Conservation (phyloP, 2,329 filamentous ascomycete species). For the Ophidiomyces ophidiicola region DNA sequence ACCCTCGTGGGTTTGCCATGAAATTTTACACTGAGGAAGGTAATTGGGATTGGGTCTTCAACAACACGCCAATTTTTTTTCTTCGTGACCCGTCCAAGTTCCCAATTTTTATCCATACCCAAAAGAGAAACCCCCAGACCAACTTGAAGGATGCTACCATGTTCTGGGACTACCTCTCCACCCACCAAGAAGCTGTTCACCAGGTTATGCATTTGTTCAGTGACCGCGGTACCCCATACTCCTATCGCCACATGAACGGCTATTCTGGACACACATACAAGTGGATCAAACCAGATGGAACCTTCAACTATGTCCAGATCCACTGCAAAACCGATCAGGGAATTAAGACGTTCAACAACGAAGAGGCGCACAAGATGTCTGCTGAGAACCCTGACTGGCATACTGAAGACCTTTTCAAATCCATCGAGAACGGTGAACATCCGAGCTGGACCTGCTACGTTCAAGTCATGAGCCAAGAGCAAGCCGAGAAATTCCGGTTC, state of each 20-base stretch:
- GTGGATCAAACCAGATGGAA: slow-evolving; percentile 52
- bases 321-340: slow-evolving; percentile 54
- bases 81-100: slow-evolving; percentile 62
- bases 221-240: slow-evolving; percentile 54
- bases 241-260: slow-evolving; percentile 54
- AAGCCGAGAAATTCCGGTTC: slow-evolving; percentile 49
- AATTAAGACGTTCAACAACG: slow-evolving; percentile 46
- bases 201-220: slow-evolving; percentile 55
- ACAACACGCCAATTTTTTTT: slow-evolving; percentile 57
- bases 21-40: slow-evolving; percentile 64
- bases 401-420: slow-evolving; percentile 52
- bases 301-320: slow-evolving; percentile 54
- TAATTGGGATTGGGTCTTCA: slow-evolving; percentile 55
- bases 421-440: slow-evolving; percentile 49
- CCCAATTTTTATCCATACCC: slow-evolving; percentile 60
- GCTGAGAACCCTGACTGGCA: slow-evolving; percentile 50
- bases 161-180: slow-evolving; percentile 55
- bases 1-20: slow-evolving; percentile 59
- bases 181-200: slow-evolving; percentile 51
- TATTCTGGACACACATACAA: slow-evolving; percentile 58
- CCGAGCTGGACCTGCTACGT: slow-evolving; percentile 54
- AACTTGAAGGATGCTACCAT: slow-evolving; percentile 57
- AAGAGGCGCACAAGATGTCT: slow-evolving; percentile 44
- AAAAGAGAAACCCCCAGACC: slow-evolving; percentile 61
- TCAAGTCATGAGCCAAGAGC: slow-evolving; percentile 50